Evolutionary conservation across 2,329 filamentous ascomycete genomes (phyloP).

Genomic region (Penicillium sumatraense): DNA sequence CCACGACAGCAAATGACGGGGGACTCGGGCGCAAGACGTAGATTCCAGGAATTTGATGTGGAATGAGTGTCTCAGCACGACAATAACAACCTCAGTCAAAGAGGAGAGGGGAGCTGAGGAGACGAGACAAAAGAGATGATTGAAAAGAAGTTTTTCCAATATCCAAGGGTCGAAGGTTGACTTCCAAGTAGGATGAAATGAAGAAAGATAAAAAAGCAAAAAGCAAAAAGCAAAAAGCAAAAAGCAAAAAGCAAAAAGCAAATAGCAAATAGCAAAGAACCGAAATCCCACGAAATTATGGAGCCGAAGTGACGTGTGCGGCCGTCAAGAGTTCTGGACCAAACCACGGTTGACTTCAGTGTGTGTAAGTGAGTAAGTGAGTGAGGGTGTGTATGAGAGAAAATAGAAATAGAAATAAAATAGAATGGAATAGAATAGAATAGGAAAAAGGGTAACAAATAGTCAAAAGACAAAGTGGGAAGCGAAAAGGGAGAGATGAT

Average conservation of each 20-base stretch:
- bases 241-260: neutral
- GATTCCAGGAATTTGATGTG: slow-evolving; percentile 17
- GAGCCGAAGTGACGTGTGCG: slow-evolving; percentile 25
- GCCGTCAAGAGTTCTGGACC: slow-evolving; percentile 21
- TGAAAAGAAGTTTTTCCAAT: no score
- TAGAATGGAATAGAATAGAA: neutral
- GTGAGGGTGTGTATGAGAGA: neutral
- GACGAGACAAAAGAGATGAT: neutral
- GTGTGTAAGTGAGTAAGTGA: neutral
- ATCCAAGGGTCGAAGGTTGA: no score
- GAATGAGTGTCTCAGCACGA: slow-evolving; percentile 5
- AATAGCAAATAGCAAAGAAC: slow-evolving; percentile 1
- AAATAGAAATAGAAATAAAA: neutral
- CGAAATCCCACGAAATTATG: neutral
- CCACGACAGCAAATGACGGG: neutral
- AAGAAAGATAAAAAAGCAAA: neutral
- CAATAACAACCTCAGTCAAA: neutral
- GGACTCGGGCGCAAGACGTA: neutral
- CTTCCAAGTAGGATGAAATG: no score
- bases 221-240: slow-evolving; percentile 7
- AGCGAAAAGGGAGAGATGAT: neutral
- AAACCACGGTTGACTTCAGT: slow-evolving; percentile 10
- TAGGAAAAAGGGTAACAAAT: neutral
- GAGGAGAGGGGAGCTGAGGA: neutral
- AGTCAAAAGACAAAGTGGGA: neutral